A percentile compares a stretch with the other conserved stretches of the same genome.
phyloP scores from a whole-genome alignment of 1,284 basidiomycete species.

The Tilletiopsis washingtonensis region DNA sequence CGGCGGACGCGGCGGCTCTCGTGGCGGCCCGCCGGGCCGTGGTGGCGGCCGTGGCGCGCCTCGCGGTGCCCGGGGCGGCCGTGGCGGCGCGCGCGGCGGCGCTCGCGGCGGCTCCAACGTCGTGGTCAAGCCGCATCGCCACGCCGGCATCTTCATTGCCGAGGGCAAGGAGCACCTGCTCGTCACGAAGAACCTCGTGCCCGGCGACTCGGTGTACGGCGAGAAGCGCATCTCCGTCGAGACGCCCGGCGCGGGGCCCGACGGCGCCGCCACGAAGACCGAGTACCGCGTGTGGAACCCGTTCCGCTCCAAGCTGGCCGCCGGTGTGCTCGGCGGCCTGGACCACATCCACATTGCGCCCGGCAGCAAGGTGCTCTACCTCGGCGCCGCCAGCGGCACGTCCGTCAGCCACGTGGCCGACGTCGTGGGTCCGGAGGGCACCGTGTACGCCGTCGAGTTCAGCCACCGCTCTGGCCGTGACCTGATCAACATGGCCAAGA shows the following conservation, averaged over 20 bases:
- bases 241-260: conserved; percentile 61
- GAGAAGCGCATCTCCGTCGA: conserved; percentile 64
- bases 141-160: conserved; percentile 65
- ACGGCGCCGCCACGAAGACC: conserved; percentile 61
- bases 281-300: conserved; percentile 99
- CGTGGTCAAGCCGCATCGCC: conserved; percentile 89
- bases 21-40: conserved; percentile 22
- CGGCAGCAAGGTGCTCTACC: conserved; percentile 92
- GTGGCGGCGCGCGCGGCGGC: conserved; percentile 30
- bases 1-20: conserved; percentile 19
- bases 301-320: conserved; percentile 93
- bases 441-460: conserved; percentile 98
- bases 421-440: conserved; percentile 91
- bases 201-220: conserved; percentile 95
- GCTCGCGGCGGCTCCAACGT: conserved; percentile 65
- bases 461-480: conserved; percentile 93
- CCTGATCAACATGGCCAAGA: conserved; percentile 98
- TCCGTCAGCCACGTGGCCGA: conserved; percentile 98
- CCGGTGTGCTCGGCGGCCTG: conserved; percentile 90
- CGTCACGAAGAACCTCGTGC: conserved; percentile 94
- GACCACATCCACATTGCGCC: conserved; percentile 90
- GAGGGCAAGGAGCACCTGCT: conserved; percentile 80
- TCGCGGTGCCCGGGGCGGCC: conserved; percentile 38
- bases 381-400: conserved; percentile 91
- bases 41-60: conserved; percentile 14